Conservation (phyloP, 176 grass and related monocot genomes). For the Oropetium thomaeum region DNA sequence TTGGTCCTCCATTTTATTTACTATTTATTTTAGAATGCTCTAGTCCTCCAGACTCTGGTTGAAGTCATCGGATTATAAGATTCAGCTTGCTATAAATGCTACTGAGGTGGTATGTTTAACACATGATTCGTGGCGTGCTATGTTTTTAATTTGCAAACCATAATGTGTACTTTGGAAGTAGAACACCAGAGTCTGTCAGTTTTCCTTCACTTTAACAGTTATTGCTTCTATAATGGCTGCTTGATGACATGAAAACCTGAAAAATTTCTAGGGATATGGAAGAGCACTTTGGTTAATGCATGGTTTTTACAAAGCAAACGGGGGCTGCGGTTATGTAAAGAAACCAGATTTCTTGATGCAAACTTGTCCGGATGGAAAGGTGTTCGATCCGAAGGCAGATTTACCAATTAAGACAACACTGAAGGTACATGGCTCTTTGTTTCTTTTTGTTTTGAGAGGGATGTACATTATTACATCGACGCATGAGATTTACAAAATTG, state of each 20-base stretch:
- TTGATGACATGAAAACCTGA: neutral
- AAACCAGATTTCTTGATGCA: slow-evolving; percentile 94
- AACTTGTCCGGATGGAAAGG: slow-evolving; percentile 64
- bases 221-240: too few relatives aligned
- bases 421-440: slow-evolving; percentile 1
- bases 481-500: slow-evolving; percentile 12
- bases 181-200: neutral
- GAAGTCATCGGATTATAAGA: neutral
- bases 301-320: slow-evolving; percentile 88
- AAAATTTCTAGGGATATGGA: slow-evolving; percentile 67
- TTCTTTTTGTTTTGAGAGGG: neutral
- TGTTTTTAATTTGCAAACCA: neutral
- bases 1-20: too few relatives aligned
- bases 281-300: slow-evolving; percentile 96
- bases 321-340: slow-evolving; percentile 83
- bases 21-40: too few relatives aligned
- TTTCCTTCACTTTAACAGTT: neutral
- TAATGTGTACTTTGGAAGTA: neutral
- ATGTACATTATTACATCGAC: neutral
- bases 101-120: neutral
- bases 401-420: slow-evolving; percentile 80
- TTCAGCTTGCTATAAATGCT: neutral
- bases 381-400: slow-evolving; percentile 71
- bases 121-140: neutral
- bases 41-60: neutral